Evolutionary conservation across 2,329 filamentous ascomycete species (phyloP).

Genomic region (Sordariomycetes sp.): DNA sequence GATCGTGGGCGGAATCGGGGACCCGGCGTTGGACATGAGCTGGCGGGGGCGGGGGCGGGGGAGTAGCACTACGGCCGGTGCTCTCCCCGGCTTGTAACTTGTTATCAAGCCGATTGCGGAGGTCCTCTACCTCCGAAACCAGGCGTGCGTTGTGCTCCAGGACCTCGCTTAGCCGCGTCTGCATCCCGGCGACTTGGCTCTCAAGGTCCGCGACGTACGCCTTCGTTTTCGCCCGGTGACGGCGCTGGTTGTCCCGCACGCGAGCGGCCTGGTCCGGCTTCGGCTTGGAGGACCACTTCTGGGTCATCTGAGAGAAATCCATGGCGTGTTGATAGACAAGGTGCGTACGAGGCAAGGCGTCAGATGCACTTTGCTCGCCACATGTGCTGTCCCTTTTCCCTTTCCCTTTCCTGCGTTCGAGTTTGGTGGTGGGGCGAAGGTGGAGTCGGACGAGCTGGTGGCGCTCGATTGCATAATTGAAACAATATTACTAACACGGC

Average conservation of each 20-base stretch:
- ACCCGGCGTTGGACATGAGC: too few relatives aligned
- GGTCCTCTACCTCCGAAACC: not conserved
- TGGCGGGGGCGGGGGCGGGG: too few relatives aligned
- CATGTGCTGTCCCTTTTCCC: too few relatives aligned
- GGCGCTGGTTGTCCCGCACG: constrained; percentile 39
- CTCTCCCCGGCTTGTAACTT: not conserved
- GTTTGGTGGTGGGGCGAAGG: too few relatives aligned
- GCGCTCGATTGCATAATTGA: too few relatives aligned
- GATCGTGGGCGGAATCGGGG: too few relatives aligned
- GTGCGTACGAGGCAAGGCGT: too few relatives aligned
- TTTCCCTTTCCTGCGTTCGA: too few relatives aligned
- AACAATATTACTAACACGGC: too few relatives aligned
- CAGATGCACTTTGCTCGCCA: too few relatives aligned
- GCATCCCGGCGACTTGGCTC: not conserved
- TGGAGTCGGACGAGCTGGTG: too few relatives aligned
- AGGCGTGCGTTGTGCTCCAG: not conserved
- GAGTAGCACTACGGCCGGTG: not conserved
- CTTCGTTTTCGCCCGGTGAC: constrained; percentile 32
- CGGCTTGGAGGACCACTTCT: not conserved
- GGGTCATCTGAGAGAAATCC: not conserved
- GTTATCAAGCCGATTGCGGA: not conserved
- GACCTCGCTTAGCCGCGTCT: not conserved
- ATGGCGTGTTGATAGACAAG: not conserved
- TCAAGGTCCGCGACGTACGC: constrained; percentile 21
- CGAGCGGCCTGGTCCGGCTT: constrained; percentile 12